Evolutionary conservation across 305 asterid genomes (phyloP).

Genomic region (Fraxinus ornus): DNA sequence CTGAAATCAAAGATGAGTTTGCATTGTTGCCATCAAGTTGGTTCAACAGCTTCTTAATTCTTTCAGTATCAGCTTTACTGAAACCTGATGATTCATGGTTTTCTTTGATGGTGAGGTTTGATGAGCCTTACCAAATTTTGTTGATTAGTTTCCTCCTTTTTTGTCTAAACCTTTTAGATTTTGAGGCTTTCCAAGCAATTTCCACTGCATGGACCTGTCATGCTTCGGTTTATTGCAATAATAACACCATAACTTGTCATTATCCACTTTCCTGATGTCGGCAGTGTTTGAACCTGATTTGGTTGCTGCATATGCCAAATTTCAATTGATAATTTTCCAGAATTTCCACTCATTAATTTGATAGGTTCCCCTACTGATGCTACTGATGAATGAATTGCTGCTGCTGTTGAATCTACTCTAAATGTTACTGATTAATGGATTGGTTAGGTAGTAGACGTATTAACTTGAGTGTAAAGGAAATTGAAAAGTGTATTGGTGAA

Average conservation of each 20-base stretch:
- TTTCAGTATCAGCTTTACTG: not conserved
- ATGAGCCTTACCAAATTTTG: not conserved
- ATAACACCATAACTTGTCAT: not conserved
- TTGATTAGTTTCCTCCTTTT: not conserved
- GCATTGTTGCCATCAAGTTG: not conserved
- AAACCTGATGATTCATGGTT: not conserved
- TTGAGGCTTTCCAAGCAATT: not conserved
- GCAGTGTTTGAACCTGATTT: not conserved
- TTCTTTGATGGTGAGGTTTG: not conserved
- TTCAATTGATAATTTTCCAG: not conserved
- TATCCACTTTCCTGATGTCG: not conserved
- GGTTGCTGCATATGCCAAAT: not conserved
- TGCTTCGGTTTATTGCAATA: not conserved
- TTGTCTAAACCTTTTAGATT: not conserved
- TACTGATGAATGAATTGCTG: too few relatives aligned
- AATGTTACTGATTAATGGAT: too few relatives aligned
- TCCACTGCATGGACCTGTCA: not conserved
- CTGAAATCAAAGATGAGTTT: not conserved
- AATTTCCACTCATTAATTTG: not conserved
- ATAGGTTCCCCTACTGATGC: too few relatives aligned
- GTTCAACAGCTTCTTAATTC: not conserved
- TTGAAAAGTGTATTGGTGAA: too few relatives aligned
- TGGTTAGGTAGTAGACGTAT: too few relatives aligned
- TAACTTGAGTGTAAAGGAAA: too few relatives aligned
- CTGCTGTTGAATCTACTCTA: too few relatives aligned